These are phyloP conservation scores for Marasmius fiardii DNA, from an alignment of 1,284 basidiomycete species.

Conservation along the genomic window DNA sequence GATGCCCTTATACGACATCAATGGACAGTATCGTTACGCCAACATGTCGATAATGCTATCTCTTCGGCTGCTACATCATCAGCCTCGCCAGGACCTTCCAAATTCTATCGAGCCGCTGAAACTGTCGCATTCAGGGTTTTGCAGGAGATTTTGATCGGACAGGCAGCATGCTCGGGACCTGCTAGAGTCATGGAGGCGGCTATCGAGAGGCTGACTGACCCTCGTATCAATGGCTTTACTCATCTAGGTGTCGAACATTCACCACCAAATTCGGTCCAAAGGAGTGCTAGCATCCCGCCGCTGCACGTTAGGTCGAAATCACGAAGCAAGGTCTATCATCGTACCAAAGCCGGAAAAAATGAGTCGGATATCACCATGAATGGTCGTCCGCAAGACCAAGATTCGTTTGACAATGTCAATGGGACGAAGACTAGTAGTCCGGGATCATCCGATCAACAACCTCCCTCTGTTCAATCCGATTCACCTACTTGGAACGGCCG, in stretches of 20 bases:
- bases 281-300: constrained; percentile 15
- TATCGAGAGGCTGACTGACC: constrained; percentile 25
- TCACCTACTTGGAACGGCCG: constrained; percentile 61
- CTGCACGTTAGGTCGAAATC: constrained; percentile 64
- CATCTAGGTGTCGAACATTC: constrained; percentile 3
- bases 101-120: constrained; percentile 63
- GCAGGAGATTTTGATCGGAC: constrained; percentile 75
- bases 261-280: constrained; percentile 17
- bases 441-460: constrained; percentile 8
- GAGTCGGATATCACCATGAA: constrained; percentile 41
- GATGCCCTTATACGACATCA: constrained; percentile 70
- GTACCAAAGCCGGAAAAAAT: constrained; percentile 54
- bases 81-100: constrained; percentile 33
- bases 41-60: constrained; percentile 57
- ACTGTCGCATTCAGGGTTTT: constrained; percentile 76
- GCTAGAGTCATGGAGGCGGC: constrained; percentile 22
- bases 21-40: constrained; percentile 70
- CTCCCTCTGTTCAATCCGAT: constrained; percentile 26
- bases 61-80: constrained; percentile 29
- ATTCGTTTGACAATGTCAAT: constrained; percentile 33
- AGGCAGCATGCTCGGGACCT: constrained; percentile 21
- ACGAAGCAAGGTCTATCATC: constrained; percentile 62
- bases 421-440: constrained; percentile 22
- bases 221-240: constrained; percentile 5
- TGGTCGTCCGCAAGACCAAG: constrained; percentile 24